Conservation (phyloP, 164 flowering plant genomes). For the Vitis labrusca region DNA sequence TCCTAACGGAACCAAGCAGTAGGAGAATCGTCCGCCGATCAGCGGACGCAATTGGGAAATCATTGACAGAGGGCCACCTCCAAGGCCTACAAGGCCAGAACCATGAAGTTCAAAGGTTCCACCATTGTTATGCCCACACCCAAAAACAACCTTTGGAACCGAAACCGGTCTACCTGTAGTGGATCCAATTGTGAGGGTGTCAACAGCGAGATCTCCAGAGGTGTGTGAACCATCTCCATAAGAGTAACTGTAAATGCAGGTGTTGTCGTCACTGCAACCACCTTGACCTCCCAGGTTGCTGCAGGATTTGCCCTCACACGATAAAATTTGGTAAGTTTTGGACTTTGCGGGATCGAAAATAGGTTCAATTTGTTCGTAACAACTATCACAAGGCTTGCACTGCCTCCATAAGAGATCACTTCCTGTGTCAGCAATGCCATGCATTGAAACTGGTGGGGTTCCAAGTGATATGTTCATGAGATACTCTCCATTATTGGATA, state of each 20-base stretch:
- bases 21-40: slow-evolving; percentile 53
- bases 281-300: too few species aligned
- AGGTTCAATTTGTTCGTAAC: slow-evolving; percentile 33
- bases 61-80: slow-evolving; percentile 44
- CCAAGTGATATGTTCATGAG: slow-evolving; percentile 40
- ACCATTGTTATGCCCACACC: slow-evolving; percentile 48
- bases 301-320: slow-evolving; percentile 20
- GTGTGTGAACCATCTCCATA: slow-evolving; percentile 45
- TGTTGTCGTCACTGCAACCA: too few species aligned
- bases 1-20: slow-evolving; percentile 44
- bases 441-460: slow-evolving; percentile 26
- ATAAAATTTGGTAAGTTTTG: slow-evolving; percentile 32
- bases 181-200: slow-evolving; percentile 38
- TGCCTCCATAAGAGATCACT: slow-evolving; percentile 55
- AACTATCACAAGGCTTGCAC: slow-evolving; percentile 38
- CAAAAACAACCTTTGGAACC: slow-evolving; percentile 25
- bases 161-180: slow-evolving; percentile 2
- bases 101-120: slow-evolving; percentile 31
- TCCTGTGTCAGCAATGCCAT: slow-evolving; percentile 47
- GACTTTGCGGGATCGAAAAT: slow-evolving; percentile 32
- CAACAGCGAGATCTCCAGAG: slow-evolving; percentile 36
- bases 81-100: slow-evolving; percentile 61
- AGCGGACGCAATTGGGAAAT: slow-evolving; percentile 31
- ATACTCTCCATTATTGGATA: slow-evolving; percentile 21
- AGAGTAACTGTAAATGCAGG: background rate